These are phyloP conservation scores for Rhodocollybia butyracea DNA, from an alignment of 768 basidiomycete species.

Conservation along the genomic window DNA sequence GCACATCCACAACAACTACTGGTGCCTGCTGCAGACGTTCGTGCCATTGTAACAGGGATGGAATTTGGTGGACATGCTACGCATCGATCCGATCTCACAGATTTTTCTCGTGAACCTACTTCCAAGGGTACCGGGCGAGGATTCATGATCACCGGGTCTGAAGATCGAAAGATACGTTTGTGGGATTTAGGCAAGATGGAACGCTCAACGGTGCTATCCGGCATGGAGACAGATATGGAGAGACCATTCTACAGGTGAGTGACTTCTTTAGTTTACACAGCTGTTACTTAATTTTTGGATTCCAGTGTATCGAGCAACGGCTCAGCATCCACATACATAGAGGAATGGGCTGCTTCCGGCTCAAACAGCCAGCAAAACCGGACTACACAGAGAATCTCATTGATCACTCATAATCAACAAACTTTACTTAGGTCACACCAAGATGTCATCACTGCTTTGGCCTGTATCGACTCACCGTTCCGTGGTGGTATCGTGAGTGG, in stretches of 20 bases:
- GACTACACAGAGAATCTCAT: constrained; percentile 69
- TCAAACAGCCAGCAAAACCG: constrained; percentile 54
- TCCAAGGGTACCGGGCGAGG: constrained; percentile 48
- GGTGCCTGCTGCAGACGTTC: constrained; percentile 61
- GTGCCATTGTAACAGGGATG: constrained; percentile 64
- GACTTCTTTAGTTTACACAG: constrained; percentile 1
- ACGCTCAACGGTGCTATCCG: constrained; percentile 76
- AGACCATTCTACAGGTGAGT: constrained; percentile 73
- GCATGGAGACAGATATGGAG: constrained; percentile 71
- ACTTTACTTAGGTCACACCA: constrained; percentile 84
- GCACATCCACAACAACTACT: constrained; percentile 30
- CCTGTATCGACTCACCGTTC: constrained; percentile 90
- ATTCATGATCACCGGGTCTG: constrained; percentile 85
- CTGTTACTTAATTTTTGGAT: not conserved
- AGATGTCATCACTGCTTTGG: constrained; percentile 83
- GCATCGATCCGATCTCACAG: constrained; percentile 50
- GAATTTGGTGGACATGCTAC: constrained; percentile 73
- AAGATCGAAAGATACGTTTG: constrained; percentile 81
- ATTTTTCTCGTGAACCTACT: constrained; percentile 36
- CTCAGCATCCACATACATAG: constrained; percentile 51
- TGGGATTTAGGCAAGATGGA: constrained; percentile 83
- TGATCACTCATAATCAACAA: constrained; percentile 82
- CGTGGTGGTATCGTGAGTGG: constrained; percentile 90
- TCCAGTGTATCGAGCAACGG: constrained; percentile 36
- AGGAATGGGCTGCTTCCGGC: constrained; percentile 53